Base-by-base conservation (phyloP, 805 yeast species). In the Vanderwaltozyma verrucispora region DNA sequence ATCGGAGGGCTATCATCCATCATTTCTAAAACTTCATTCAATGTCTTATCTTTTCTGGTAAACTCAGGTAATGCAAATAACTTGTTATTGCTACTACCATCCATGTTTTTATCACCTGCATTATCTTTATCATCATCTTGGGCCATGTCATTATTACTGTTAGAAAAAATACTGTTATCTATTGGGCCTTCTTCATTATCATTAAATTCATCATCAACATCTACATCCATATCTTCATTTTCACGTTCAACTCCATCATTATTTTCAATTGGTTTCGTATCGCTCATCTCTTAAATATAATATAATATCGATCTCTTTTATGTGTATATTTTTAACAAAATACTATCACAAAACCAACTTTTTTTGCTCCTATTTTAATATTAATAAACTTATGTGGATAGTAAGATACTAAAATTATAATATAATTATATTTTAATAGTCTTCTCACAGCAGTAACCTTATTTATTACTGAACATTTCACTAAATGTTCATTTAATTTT, bases 1-100 rank as follows among this genome's bases (percentile, higher is more conserved):
- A 89, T 80, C 2, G 98, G 98, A 3, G 95, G 85, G 56, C 80
- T 86, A 41, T 87, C 96, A 46, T 86, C 95, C 89, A 92, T 80
- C 68, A 87, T 67, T 25, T 80, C 81, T 21, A 92, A 66, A 26
- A 92, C 78, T 49, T 92, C 97, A 48, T 80, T 75, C 37, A 92
- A 64, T 0, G 92, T 78, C 51, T 82, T 83, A 53, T 86, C 95
- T 48, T 81, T 80, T 47, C 86, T 68, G 1, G 86, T 72, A 35
- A 80, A 65, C 38, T 77, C 85, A 0, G 87, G 85, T 6, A 79
- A 56, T 29, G 70, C 79, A 27, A 74, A 72, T 15, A 69, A 41
- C 17, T 57, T 56, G 35, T 31, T 20, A 21, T 37, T 19, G 17
- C 31, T 24, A 3, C 18, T 12, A 30, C 16, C 19, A 14, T 33